Conservation (phyloP, 2,329 filamentous ascomycete genomes). For the Didymella pomorum region DNA sequence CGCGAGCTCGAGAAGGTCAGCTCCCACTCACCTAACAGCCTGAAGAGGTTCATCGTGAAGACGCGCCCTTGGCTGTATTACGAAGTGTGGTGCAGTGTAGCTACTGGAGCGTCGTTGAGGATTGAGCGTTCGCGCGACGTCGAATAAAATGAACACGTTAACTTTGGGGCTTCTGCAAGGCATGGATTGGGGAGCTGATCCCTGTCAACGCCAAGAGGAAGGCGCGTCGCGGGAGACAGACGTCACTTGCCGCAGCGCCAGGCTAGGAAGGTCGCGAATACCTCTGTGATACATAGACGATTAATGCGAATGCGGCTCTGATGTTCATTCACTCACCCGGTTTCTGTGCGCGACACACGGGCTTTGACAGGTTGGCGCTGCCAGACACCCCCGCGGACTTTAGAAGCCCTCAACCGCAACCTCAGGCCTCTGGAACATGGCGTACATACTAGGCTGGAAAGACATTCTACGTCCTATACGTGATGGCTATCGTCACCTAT, state of each 20-base stretch:
- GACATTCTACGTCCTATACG: constrained; percentile 51
- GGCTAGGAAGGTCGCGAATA: background rate
- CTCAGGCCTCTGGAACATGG: constrained; percentile 26
- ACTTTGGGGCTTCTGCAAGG: constrained; percentile 41
- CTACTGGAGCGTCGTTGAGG: constrained; percentile 26
- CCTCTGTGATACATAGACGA: background rate
- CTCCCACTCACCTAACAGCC: constrained; percentile 65
- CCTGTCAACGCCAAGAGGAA: constrained; percentile 35
- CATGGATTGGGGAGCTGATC: constrained; percentile 37
- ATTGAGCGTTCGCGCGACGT: constrained; percentile 20
- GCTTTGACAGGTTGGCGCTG: background rate
- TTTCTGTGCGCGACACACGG: background rate
- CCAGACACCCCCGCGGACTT: constrained; percentile 2
- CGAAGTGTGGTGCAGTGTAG: constrained; percentile 27
- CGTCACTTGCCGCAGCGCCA: constrained; percentile 27
- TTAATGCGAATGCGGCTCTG: background rate
- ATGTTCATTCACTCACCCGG: background rate
- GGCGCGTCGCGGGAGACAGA: constrained; percentile 22
- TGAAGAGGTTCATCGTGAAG: constrained; percentile 73
- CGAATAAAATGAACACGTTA: constrained; percentile 51
- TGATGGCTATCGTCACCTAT: constrained; percentile 50
- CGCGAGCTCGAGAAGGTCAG: constrained; percentile 17
- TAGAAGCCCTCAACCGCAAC: background rate
- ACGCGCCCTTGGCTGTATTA: constrained; percentile 29
- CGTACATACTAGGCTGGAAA: constrained; percentile 46